A percentile compares a stretch with the other conserved stretches of the same genome.
Evolutionary conservation across 2,329 filamentous ascomycete genomes (phyloP).

Genomic region (Cytospora paraplurivora): DNA sequence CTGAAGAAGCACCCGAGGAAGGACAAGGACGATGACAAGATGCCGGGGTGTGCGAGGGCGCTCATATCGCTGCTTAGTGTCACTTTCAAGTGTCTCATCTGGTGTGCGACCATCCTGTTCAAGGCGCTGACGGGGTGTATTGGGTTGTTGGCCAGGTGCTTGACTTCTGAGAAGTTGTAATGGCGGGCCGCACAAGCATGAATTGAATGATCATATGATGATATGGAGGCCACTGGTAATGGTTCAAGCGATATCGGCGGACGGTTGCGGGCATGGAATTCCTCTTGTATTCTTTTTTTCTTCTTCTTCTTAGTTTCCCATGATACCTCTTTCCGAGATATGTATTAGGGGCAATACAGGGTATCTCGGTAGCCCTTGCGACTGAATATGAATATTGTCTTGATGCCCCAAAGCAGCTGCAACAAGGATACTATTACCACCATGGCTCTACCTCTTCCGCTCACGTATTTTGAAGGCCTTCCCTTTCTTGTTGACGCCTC

Average conservation of each 20-base stretch:
- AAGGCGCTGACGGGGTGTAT: conserved; percentile 55
- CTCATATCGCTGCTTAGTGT: conserved; percentile 54
- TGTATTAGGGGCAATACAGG: not conserved
- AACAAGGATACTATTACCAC: not conserved
- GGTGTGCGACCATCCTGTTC: conserved; percentile 58
- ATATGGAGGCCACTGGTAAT: conserved; percentile 19
- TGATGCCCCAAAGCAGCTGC: conserved; percentile 2
- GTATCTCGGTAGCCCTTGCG: conserved; percentile 2
- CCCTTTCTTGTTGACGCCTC: conserved; percentile 60
- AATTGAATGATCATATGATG: conserved; percentile 23
- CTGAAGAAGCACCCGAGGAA: conserved; percentile 45
- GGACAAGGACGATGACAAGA: conserved; percentile 47
- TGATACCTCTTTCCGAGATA: conserved; percentile 25
- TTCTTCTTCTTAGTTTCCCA: not conserved
- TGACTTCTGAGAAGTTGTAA: conserved; percentile 47
- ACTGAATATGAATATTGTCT: not conserved
- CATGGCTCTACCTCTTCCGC: conserved; percentile 56
- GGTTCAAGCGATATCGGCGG: conserved; percentile 11
- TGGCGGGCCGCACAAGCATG: conserved; percentile 16
- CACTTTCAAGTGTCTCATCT: conserved; percentile 60
- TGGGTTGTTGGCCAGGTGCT: conserved; percentile 53
- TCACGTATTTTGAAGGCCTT: conserved; percentile 65
- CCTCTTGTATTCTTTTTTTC: conserved; percentile 18
- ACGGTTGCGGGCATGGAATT: conserved; percentile 18
- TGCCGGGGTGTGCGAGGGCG: conserved; percentile 52